Evolutionary conservation across 495 filamentous ascomycete genomes (phyloP), one percentile per base, ranked within the genome.

Genomic region (Durotheca rogersii): DNA sequence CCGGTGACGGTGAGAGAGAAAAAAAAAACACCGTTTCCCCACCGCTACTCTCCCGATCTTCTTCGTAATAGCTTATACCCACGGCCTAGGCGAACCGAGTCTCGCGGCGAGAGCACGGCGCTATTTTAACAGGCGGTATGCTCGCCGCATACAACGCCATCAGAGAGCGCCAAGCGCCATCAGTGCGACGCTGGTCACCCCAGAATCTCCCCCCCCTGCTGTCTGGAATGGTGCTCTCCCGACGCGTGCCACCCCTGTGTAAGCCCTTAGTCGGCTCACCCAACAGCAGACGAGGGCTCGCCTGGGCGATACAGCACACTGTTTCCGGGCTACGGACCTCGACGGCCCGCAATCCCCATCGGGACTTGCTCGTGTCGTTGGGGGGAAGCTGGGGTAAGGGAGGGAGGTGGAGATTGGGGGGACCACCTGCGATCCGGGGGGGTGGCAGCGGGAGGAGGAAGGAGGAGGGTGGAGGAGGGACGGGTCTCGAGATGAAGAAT

Each of bases 391-490:
- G 52, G 37, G 41, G 33, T 58, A 41, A 45, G 48, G 48, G 35
- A 36, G 33, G 49, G 45, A 44, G 48, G 43, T 52, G 41, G 27
- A 23, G 35, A 20, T 42, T 20, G 18, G 19, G 40, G 33, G 37
- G 35, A 14, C 39, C 40, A 35, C 27, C n/a, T n/a, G n/a, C n/a
- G n/a, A n/a, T n/a, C n/a, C n/a, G 23, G 41, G 21, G 46, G 46
- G 54, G 49, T 38, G 34, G 52, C 36, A 36, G 33, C 53, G 45
- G 49, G 48, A 43, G 35, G 41, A 33, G 49, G 45, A 44, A 44
- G 43, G 48, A 42, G 27, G 23, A 31, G 16, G 37, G 15, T 12
- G 19, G 40, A 34, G 37, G 35, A 14, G 35, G 35, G 41, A 29
- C 47, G 54, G 47, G 39, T 17, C 21, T 12, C 41, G n/a, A 7